These are phyloP conservation scores for Coniferiporia sulphurascens DNA, from an alignment of 1,284 basidiomycete genomes.

Conservation along the genomic window DNA sequence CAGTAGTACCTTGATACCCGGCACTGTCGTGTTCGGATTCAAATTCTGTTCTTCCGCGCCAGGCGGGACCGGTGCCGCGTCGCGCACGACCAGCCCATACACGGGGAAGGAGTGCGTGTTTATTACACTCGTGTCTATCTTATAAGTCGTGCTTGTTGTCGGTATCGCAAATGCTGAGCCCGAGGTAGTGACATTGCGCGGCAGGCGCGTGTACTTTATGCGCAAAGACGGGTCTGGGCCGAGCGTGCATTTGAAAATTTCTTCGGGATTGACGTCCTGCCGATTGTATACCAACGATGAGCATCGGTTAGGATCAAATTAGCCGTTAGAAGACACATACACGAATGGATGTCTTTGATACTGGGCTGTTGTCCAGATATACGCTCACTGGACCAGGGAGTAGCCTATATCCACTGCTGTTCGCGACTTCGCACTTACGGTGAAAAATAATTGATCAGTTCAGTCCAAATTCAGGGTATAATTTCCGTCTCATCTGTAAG, in stretches of 20 bases:
- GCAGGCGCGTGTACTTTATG: slow-evolving; percentile 42
- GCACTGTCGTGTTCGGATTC: slow-evolving; percentile 21
- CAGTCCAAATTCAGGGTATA: neutral
- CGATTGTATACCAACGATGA: neutral
- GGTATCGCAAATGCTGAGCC: slow-evolving; percentile 41
- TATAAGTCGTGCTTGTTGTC: slow-evolving; percentile 40
- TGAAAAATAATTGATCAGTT: neutral
- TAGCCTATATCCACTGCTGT: slow-evolving; percentile 47
- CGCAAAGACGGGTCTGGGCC: slow-evolving; percentile 46
- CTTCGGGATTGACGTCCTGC: slow-evolving; percentile 43
- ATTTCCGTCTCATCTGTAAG: slow-evolving; percentile 34
- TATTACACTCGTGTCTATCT: slow-evolving; percentile 38
- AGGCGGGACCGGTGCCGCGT: slow-evolving; percentile 41
- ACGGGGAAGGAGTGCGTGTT: slow-evolving; percentile 46
- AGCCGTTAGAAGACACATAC: slow-evolving; percentile 27
- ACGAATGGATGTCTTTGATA: slow-evolving; percentile 42
- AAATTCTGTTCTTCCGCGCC: slow-evolving; percentile 1
- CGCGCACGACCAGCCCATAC: slow-evolving; percentile 41
- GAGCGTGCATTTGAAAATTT: slow-evolving; percentile 51
- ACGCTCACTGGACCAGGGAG: slow-evolving; percentile 48
- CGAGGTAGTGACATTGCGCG: slow-evolving; percentile 30
- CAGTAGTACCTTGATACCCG: slow-evolving; percentile 41
- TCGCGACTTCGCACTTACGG: slow-evolving; percentile 42
- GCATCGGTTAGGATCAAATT: neutral
- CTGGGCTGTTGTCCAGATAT: slow-evolving; percentile 45